Evolutionary conservation across 805 yeast species (phyloP).

Genomic region (Wickerhamomyces alni): DNA sequence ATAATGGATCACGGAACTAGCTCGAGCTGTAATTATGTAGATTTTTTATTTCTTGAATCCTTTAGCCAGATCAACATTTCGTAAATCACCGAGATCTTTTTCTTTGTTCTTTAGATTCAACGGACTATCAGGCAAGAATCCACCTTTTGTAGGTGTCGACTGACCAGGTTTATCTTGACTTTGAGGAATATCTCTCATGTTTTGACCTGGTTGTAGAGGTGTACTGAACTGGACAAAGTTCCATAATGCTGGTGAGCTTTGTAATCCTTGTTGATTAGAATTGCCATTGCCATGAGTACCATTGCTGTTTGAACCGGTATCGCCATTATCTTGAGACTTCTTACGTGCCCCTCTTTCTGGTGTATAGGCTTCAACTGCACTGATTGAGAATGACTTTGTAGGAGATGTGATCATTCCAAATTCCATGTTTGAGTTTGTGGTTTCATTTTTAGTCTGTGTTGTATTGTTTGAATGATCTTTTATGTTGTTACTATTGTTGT

Average conservation of each 20-base stretch:
- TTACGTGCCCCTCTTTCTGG: constrained; percentile 47
- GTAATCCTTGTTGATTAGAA: constrained; percentile 16
- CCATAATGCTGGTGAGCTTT: constrained; percentile 86
- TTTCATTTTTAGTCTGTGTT: constrained; percentile 8
- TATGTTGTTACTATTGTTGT: constrained; percentile 7
- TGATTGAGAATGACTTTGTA: constrained; percentile 37
- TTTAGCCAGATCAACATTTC: constrained; percentile 41
- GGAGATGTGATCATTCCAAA: constrained; percentile 26
- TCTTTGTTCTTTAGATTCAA: constrained; percentile 11
- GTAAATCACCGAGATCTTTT: constrained; percentile 32
- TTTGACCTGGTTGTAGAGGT: constrained; percentile 22
- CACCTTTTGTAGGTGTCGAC: constrained; percentile 15
- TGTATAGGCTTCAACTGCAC: constrained; percentile 58
- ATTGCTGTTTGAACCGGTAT: not conserved
- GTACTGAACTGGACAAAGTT: constrained; percentile 77
- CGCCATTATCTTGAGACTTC: constrained; percentile 6
- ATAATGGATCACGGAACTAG: too few relatives aligned
- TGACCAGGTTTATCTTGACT: constrained; percentile 7
- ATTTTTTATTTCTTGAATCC: constrained; percentile 31
- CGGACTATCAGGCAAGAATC: constrained; percentile 17
- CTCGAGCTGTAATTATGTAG: too few relatives aligned
- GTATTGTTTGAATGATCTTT: constrained; percentile 9
- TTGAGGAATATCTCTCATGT: constrained; percentile 3
- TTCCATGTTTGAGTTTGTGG: constrained; percentile 14
- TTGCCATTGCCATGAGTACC: constrained; percentile 1